These are phyloP conservation scores for Monosporozyma aquatica DNA, from an alignment of 805 yeast species.

Conservation along the genomic window DNA sequence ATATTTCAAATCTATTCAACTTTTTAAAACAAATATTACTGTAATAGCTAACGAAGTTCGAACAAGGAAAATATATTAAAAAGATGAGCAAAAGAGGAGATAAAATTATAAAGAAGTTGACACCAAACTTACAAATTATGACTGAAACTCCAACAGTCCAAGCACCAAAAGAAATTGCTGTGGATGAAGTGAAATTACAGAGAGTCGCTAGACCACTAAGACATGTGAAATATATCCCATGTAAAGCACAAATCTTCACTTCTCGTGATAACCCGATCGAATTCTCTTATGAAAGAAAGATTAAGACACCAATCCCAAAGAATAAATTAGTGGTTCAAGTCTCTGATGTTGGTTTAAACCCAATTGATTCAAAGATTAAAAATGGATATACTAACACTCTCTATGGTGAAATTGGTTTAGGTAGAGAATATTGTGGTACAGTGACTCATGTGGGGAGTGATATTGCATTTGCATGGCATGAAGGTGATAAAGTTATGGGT, in stretches of 20 bases:
- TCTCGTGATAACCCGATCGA: slow-evolving; percentile 31
- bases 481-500: slow-evolving; percentile 64
- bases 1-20: too few relatives aligned
- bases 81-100: not conserved
- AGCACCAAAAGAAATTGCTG: slow-evolving; percentile 20
- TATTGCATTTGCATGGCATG: slow-evolving; percentile 31
- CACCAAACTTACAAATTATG: slow-evolving; percentile 3
- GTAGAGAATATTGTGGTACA: slow-evolving; percentile 61
- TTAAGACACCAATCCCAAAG: slow-evolving; percentile 40
- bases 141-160: not conserved
- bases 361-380: slow-evolving; percentile 54
- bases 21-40: too few relatives aligned
- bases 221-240: slow-evolving; percentile 43
- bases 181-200: slow-evolving; percentile 16
- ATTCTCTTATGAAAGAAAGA: slow-evolving; percentile 46
- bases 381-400: slow-evolving; percentile 45
- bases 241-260: slow-evolving; percentile 37
- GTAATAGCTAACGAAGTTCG: too few relatives aligned
- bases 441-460: slow-evolving; percentile 47
- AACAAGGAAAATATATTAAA: too few relatives aligned
- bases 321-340: slow-evolving; percentile 50
- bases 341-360: slow-evolving; percentile 51
- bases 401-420: slow-evolving; percentile 53
- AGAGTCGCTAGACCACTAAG: slow-evolving; percentile 41
- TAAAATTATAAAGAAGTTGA: slow-evolving; percentile 3